Evolutionary conservation across 2,329 filamentous ascomycete species (phyloP), one percentile per base, ranked within the genome.

Genomic region (Fusarium beomiforme): DNA sequence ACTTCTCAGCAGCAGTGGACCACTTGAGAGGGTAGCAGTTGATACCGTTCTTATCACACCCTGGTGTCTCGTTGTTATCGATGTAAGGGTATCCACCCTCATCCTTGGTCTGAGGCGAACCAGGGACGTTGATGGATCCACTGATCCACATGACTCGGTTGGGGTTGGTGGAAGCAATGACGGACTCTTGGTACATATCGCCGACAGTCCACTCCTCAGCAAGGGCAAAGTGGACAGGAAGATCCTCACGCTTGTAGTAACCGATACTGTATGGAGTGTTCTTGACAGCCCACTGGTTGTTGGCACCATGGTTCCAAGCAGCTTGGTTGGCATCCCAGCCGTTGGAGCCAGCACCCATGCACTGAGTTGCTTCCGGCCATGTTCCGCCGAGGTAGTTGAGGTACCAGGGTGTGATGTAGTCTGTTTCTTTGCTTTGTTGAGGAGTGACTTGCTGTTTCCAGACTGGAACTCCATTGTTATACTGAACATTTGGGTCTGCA

Each of bases 121-220:
- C 86, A 1, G 85, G 85, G 1, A 82, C 82, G 66, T 88, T 87
- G 65, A 88, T 84, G 6, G 82, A 85, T 26, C 86, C 86, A 37
- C 83, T 85, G 33, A 84, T 79, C 80, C 86, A 83, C 8, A 81
- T 83, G 7, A 86, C 86, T 55, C 86, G 81, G 70, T 88, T 88
- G 5, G 86, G 85, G 57, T 84, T 85, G 0, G 86, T 88, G 0
- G 85, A 82, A 1, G 85, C 85, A 34, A 88, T 83, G 57, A 86
- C 82, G 4, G 81, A 79, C 76, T 88, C 85, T 81, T 80, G 86
- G 64, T 89, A 88, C 86, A 88, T 89, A 72, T 89, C 87, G 4
- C 43, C 63, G 6, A 65, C 21, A 3, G 60, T 65, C 43, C 42
- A 65, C 23, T 65, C 63, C 5, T 65, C 63, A 2, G 63, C 63